A percentile compares a stretch with the other conserved stretches of the same genome.
Conservation (phyloP, 2,329 filamentous ascomycete genomes). For the Thelonectria olida region DNA sequence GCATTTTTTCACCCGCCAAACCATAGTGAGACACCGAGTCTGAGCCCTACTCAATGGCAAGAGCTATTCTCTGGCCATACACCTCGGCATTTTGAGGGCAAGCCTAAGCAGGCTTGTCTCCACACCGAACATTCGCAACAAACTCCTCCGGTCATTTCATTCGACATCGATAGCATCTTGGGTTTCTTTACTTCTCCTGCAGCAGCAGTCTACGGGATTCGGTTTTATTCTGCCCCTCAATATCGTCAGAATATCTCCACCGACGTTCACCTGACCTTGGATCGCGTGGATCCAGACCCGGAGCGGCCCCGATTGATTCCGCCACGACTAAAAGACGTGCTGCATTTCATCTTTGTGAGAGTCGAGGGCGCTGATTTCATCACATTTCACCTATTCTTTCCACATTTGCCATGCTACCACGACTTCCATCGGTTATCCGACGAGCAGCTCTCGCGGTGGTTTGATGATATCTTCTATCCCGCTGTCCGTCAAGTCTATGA, state of each 20-base stretch:
- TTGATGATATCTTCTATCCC: constrained; percentile 22
- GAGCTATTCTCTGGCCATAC: not conserved
- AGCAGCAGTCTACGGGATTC: constrained; percentile 4
- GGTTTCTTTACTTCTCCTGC: constrained; percentile 11
- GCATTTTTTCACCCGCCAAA: not conserved
- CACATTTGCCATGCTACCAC: constrained; percentile 12
- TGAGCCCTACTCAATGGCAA: not conserved
- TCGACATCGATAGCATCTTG: constrained; percentile 14
- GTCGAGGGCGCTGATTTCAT: constrained; percentile 19
- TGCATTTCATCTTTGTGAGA: constrained; percentile 16
- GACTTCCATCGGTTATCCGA: constrained; percentile 15
- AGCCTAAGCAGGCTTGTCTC: not conserved
- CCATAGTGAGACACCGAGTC: not conserved
- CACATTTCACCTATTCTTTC: constrained; percentile 19
- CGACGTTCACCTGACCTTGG: constrained; percentile 4
- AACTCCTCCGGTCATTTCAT: not conserved
- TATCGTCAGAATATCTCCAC: constrained; percentile 15
- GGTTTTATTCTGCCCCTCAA: constrained; percentile 21
- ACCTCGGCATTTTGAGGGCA: not conserved
- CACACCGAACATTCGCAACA: not conserved
- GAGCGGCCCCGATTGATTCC: constrained; percentile 10
- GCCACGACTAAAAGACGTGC: constrained; percentile 20
- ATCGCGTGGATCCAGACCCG: constrained; percentile 7
- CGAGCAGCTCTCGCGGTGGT: constrained; percentile 19
- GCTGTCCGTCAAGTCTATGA: constrained; percentile 16